Percentiles rank a stretch among this genome's conserved stretches.
Evolutionary conservation across 2,329 filamentous ascomycete genomes (phyloP).

Genomic region (Lecanoromycetidae sp.): DNA sequence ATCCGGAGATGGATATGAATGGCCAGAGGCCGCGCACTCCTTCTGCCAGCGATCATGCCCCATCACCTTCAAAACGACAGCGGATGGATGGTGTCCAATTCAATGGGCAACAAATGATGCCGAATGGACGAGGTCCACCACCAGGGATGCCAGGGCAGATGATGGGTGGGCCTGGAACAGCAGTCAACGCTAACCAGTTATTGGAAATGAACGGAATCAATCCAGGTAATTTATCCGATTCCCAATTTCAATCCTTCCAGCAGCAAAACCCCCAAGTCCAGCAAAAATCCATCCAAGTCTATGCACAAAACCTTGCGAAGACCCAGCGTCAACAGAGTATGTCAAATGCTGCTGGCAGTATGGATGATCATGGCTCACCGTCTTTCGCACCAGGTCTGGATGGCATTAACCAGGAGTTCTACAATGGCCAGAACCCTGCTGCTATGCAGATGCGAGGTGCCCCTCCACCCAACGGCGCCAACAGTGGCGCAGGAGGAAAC

Average conservation of each 20-base stretch:
- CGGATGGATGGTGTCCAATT: slow-evolving; percentile 65
- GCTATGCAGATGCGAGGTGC: slow-evolving; percentile 25
- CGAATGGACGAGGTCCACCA: slow-evolving; percentile 56
- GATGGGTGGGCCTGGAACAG: slow-evolving; percentile 40
- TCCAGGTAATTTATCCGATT: slow-evolving; percentile 56
- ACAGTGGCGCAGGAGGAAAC: slow-evolving; percentile 35
- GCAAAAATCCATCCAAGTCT: slow-evolving; percentile 75
- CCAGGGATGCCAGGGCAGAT: slow-evolving; percentile 56
- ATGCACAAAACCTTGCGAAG: slow-evolving; percentile 71
- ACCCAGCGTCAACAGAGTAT: slow-evolving; percentile 71
- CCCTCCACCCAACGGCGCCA: slow-evolving; percentile 21
- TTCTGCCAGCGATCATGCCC: slow-evolving; percentile 70
- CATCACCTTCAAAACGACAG: slow-evolving; percentile 82
- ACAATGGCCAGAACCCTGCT: slow-evolving; percentile 24
- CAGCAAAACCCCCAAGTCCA: slow-evolving; percentile 48
- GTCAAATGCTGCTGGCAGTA: slow-evolving; percentile 54
- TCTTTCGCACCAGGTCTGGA: slow-evolving; percentile 68
- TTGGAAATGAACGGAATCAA: slow-evolving; percentile 58
- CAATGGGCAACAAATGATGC: slow-evolving; percentile 61
- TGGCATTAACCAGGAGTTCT: slow-evolving; percentile 42
- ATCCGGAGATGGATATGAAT: slow-evolving; percentile 75
- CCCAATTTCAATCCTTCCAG: slow-evolving; percentile 60
- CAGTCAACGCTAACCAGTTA: slow-evolving; percentile 32
- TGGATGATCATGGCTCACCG: slow-evolving; percentile 66
- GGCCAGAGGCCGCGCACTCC: slow-evolving; percentile 72